Base-by-base conservation (phyloP, 208 protist genomes). In the Herpetomonas tarakana region DNA sequence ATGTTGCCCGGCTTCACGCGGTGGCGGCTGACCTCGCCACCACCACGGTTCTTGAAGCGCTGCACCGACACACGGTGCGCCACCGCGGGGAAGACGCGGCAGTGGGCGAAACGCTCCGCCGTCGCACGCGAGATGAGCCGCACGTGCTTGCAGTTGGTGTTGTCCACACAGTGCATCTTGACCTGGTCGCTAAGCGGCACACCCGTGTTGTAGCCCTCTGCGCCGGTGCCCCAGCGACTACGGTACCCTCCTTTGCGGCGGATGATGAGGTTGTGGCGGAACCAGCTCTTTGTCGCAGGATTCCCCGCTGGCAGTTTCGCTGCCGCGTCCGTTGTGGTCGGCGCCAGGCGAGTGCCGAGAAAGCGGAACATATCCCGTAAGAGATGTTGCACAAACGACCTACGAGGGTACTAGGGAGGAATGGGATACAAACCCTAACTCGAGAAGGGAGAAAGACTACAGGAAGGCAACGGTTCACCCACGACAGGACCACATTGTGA, bases 91-190 rank as follows among this genome's bases (percentile, higher is more conserved):
- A 96, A 93, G 41, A 94, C 74, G 49, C 86, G 81, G 67, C 86
- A 91, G 69, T 94, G 86, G 16, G 91, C 87, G 59, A 94, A 93
- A n/a, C 87, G 87, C 75, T 96, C 87, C 2, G 75, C 81, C 6
- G 84, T 92, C 2, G 85, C 84, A 50, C 87, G 86, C 12, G 89
- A 81, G 46, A 96, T 93, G 52, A 96, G 82, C 11, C 88, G 88
- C 11, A 94, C 83, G 66, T 96, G 91, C 65, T 93, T 92, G 71
- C 91, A 96, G 73, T 92, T 93, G 27, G 91, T 94, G 76, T 96
- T 96, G 71, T 96, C 91, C 14, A 96, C 91, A 53, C 91, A 96
- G 71, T 96, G 86, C 58, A 96, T 74, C 63, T 94, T 96, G 54
- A 91, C 86, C 62, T 92, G 88, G 51, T 94, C 86, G 52, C 84